Percentiles rank a stretch among this genome's conserved stretches.
These are phyloP conservation scores for Apophysomyces elegans DNA, from an alignment of 371 early-diverging fungal genomes.

Conservation along the genomic window DNA sequence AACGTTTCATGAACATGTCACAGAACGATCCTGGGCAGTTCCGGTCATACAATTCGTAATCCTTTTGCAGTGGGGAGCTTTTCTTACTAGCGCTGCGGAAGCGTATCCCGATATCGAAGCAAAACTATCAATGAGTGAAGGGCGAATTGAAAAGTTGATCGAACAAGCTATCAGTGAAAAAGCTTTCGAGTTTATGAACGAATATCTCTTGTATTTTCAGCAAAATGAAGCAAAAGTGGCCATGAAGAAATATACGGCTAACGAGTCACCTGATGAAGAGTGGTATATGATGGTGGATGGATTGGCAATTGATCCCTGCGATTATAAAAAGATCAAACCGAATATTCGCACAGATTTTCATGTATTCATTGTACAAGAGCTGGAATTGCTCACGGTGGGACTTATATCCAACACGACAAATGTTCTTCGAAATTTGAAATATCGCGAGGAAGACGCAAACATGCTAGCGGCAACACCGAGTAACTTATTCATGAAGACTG, in stretches of 20 bases:
- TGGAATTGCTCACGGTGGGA: constrained; percentile 43
- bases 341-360: constrained; percentile 33
- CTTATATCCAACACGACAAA: constrained; percentile 63
- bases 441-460: constrained; percentile 64
- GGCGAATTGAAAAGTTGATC: constrained; percentile 56
- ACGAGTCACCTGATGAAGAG: constrained; percentile 11
- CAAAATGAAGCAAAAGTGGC: constrained; percentile 16
- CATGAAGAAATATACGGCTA: neutral
- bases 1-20: constrained; percentile 34
- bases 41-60: constrained; percentile 57
- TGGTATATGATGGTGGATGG: constrained; percentile 31
- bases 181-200: constrained; percentile 60
- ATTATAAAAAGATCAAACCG: constrained; percentile 27
- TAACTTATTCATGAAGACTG: neutral
- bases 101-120: constrained; percentile 46
- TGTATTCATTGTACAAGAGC: constrained; percentile 45
- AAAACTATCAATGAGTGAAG: constrained; percentile 55
- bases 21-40: constrained; percentile 33
- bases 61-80: constrained; percentile 63
- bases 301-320: constrained; percentile 27
- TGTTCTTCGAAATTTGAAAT: constrained; percentile 61
- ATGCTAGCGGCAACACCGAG: constrained; percentile 26
- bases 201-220: constrained; percentile 33
- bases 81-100: constrained; percentile 51
- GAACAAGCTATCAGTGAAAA: constrained; percentile 55